Evolutionary conservation across 306 rosid species (phyloP).

Genomic region (Nissolia schottii): DNA sequence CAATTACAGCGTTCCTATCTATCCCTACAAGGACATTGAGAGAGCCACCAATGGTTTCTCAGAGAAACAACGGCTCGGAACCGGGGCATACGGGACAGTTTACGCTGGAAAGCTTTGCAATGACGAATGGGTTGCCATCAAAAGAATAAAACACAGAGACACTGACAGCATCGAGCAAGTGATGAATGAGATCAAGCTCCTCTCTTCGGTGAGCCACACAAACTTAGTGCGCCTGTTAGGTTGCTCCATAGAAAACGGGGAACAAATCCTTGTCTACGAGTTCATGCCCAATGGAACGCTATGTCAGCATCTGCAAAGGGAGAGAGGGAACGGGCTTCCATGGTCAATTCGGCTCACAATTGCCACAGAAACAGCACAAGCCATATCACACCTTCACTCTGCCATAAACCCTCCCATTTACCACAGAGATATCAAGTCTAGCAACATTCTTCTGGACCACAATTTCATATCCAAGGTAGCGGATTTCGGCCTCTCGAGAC

Average conservation of each 20-base stretch:
- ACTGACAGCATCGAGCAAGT: constrained; percentile 74
- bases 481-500: constrained; percentile 93
- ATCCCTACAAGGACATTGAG: constrained; percentile 72
- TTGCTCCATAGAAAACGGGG: constrained; percentile 72
- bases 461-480: constrained; percentile 74
- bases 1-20: constrained; percentile 59
- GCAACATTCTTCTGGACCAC: constrained; percentile 73
- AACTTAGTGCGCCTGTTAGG: constrained; percentile 81
- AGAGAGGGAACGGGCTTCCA: constrained; percentile 76
- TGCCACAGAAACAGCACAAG: constrained; percentile 86
- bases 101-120: constrained; percentile 69
- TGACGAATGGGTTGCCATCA: constrained; percentile 80
- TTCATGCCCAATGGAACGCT: constrained; percentile 94
- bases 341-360: constrained; percentile 71
- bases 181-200: constrained; percentile 78
- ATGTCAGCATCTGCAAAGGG: constrained; percentile 70
- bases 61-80: constrained; percentile 69
- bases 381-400: constrained; percentile 83
- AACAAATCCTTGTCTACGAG: constrained; percentile 82
- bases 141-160: constrained; percentile 67
- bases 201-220: constrained; percentile 75
- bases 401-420: constrained; percentile 71
- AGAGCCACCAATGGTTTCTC: constrained; percentile 84
- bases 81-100: constrained; percentile 90
- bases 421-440: constrained; percentile 89